Evolutionary conservation across 2,329 filamentous ascomycete species (phyloP).

Genomic region (Alternaria sp.): DNA sequence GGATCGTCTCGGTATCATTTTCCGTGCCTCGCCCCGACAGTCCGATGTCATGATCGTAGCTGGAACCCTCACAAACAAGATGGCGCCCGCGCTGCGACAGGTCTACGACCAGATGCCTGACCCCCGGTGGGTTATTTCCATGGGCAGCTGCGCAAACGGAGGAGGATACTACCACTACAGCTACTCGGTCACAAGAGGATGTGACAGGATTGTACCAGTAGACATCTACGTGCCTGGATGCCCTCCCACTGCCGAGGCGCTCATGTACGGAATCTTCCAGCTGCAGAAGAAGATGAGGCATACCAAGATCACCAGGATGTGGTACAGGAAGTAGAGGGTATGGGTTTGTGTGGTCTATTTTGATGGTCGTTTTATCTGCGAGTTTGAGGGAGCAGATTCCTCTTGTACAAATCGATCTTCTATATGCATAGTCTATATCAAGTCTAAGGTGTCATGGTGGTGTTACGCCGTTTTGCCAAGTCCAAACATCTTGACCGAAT

Average conservation of each 20-base stretch:
- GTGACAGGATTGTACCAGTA: conserved; percentile 82
- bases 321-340: conserved; percentile 61
- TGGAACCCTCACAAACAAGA: conserved; percentile 93
- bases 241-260: conserved; percentile 63
- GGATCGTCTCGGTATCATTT: conserved; percentile 89
- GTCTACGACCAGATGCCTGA: conserved; percentile 97
- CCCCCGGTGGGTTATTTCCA: conserved; percentile 84
- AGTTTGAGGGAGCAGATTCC: conserved; percentile 21
- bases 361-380: conserved; percentile 30
- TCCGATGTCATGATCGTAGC: conserved; percentile 96
- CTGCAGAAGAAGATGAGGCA: conserved; percentile 79
- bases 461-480: conserved; percentile 39
- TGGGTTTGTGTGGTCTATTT: conserved; percentile 20
- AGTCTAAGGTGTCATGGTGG: conserved; percentile 3
- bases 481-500: conserved; percentile 52
- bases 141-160: conserved; percentile 86
- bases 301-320: conserved; percentile 64
- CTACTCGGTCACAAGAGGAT: conserved; percentile 79
- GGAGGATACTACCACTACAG: conserved; percentile 89
- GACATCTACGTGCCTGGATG: conserved; percentile 85
- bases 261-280: conserved; percentile 73
- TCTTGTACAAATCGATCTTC: conserved; percentile 23
- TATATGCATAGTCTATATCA: conserved; percentile 17
- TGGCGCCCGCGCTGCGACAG: conserved; percentile 88
- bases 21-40: conserved; percentile 87